Evolutionary conservation across 306 rosid genomes (phyloP).

Genomic region (Pyrus betulifolia): DNA sequence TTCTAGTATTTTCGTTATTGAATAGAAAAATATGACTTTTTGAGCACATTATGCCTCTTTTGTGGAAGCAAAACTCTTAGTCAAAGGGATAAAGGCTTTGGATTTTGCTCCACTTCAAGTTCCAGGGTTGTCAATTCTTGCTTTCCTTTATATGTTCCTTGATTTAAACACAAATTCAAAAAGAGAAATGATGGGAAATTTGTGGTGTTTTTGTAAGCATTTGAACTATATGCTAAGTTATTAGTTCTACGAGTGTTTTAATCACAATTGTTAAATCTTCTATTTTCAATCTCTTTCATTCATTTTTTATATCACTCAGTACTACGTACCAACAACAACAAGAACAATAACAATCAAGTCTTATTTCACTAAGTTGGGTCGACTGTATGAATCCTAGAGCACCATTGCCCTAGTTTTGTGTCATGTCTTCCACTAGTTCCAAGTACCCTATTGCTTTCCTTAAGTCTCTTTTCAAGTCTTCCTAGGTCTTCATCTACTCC

Average conservation of each 20-base stretch:
- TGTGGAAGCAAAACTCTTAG: constrained; percentile 24
- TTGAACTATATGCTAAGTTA: not conserved
- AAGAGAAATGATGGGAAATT: not conserved
- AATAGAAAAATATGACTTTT: constrained; percentile 23
- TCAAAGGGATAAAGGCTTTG: constrained; percentile 20
- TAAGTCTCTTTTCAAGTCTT: too few species aligned
- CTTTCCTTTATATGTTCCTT: not conserved
- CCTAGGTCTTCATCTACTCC: too few species aligned
- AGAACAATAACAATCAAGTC: too few species aligned
- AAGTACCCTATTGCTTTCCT: too few species aligned
- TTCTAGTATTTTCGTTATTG: constrained; percentile 5
- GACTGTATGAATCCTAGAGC: too few species aligned
- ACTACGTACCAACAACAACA: too few species aligned
- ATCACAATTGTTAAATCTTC: too few species aligned
- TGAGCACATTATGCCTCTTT: constrained; percentile 12
- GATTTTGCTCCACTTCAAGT: not conserved
- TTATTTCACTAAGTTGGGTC: too few species aligned
- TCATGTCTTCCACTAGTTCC: too few species aligned
- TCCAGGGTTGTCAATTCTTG: not conserved
- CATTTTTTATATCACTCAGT: too few species aligned
- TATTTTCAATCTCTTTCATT: too few species aligned
- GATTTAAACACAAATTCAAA: not conserved
- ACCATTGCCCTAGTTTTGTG: too few species aligned
- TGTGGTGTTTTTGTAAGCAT: not conserved
- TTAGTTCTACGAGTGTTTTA: not conserved